These are phyloP conservation scores for Ustilago hordei DNA, from an alignment of 1,284 basidiomycete genomes.

Conservation along the genomic window DNA sequence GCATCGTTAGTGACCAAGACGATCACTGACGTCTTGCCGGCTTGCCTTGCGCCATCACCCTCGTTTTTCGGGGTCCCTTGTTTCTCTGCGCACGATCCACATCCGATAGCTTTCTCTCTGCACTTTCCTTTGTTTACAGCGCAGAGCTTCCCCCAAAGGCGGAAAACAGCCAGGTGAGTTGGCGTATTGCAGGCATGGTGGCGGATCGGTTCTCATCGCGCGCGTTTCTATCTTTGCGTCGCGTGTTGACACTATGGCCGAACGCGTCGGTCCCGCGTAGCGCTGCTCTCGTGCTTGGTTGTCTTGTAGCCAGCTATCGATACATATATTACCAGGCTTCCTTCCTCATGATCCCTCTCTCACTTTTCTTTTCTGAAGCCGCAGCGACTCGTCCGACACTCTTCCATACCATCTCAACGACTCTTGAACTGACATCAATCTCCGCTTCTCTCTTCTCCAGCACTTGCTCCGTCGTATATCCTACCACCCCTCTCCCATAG, in stretches of 20 bases:
- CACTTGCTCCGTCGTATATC: neutral
- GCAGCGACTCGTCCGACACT: neutral
- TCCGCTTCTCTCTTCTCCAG: neutral
- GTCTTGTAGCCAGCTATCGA: neutral
- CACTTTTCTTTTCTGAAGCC: neutral
- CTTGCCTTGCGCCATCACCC: slow-evolving; percentile 5
- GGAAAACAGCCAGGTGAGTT: slow-evolving; percentile 11
- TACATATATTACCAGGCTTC: neutral
- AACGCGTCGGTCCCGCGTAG: neutral
- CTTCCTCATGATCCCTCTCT: neutral
- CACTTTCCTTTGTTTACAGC: slow-evolving; percentile 4
- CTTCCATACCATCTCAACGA: neutral
- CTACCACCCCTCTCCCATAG: neutral
- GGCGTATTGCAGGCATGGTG: neutral
- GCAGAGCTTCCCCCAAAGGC: neutral
- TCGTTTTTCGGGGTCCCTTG: slow-evolving; percentile 18
- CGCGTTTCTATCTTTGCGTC: neutral
- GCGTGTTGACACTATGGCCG: neutral
- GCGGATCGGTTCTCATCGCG: neutral
- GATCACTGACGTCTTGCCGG: too few species aligned
- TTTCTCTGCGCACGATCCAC: neutral
- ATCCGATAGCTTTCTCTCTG: neutral
- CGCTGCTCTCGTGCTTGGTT: neutral
- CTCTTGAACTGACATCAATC: slow-evolving; percentile 4
- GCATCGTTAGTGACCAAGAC: neutral